Conservation (phyloP, 495 filamentous ascomycete species). For the Penicillium argentinense region DNA sequence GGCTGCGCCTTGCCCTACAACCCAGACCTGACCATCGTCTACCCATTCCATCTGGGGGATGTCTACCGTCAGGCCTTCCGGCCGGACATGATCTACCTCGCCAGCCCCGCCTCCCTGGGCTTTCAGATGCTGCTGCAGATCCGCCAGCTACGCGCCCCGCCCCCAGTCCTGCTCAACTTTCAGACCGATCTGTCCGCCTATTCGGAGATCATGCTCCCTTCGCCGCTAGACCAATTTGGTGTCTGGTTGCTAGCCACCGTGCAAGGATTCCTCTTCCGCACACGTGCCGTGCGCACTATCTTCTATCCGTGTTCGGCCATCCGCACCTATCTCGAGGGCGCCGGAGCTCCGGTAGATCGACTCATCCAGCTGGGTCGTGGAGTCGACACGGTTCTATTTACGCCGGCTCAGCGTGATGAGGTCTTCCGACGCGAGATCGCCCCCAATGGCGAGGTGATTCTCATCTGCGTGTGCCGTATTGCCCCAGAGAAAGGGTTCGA, state of each 20-base stretch:
- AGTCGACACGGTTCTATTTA: constrained; percentile 59
- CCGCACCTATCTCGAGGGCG: constrained; percentile 51
- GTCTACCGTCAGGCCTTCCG: constrained; percentile 53
- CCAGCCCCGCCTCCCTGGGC: constrained; percentile 62
- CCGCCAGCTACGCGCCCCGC: constrained; percentile 50
- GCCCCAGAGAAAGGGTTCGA: constrained; percentile 66
- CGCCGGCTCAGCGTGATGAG: constrained; percentile 47
- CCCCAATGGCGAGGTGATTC: constrained; percentile 57
- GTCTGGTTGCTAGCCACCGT: constrained; percentile 54
- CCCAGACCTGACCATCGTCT: constrained; percentile 61
- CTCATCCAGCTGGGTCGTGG: constrained; percentile 56
- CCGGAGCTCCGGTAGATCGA: constrained; percentile 47
- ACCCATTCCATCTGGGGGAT: constrained; percentile 57
- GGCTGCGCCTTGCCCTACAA: constrained; percentile 66
- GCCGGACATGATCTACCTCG: constrained; percentile 61
- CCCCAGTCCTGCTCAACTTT: constrained; percentile 60
- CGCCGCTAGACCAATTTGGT: constrained; percentile 53
- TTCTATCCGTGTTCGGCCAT: constrained; percentile 63
- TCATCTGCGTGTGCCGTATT: constrained; percentile 58
- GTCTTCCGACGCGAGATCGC: constrained; percentile 48
- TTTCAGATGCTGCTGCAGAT: constrained; percentile 63
- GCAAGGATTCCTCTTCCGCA: constrained; percentile 59
- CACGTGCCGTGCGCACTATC: constrained; percentile 55
- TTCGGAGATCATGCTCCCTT: constrained; percentile 58
- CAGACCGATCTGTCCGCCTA: constrained; percentile 67